Conservation (phyloP, 768 basidiomycete species). For the Gymnopilus junonius region DNA sequence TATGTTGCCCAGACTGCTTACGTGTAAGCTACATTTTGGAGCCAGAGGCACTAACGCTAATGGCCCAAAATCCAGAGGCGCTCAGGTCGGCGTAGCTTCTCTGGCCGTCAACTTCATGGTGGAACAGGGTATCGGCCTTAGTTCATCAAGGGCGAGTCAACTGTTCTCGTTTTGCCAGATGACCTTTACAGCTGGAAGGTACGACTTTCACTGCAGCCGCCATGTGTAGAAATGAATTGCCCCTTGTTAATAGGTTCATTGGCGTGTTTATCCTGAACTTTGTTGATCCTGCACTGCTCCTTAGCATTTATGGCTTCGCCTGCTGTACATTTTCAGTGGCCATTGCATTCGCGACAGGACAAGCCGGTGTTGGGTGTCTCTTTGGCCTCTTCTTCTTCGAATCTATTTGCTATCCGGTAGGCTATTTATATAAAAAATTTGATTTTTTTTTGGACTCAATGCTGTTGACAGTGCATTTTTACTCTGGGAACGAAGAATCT, state of each 20-base stretch:
- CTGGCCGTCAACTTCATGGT: constrained; percentile 72
- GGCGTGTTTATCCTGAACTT: constrained; percentile 63
- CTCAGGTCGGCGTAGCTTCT: constrained; percentile 68
- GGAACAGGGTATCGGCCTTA: constrained; percentile 63
- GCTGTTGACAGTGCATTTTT: constrained; percentile 54
- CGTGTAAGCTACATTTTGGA: constrained; percentile 42
- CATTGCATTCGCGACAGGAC: constrained; percentile 53
- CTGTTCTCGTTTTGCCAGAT: constrained; percentile 76
- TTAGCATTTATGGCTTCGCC: constrained; percentile 53
- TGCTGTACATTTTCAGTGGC: constrained; percentile 58
- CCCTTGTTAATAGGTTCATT: constrained; percentile 51
- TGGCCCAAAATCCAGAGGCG: constrained; percentile 39
- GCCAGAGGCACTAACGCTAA: neutral
- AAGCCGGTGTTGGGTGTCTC: constrained; percentile 60
- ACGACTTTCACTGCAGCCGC: constrained; percentile 11
- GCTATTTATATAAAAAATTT: constrained; percentile 26
- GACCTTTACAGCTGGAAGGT: constrained; percentile 68
- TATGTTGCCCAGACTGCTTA: constrained; percentile 75
- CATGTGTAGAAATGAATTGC: neutral
- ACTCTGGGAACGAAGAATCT: constrained; percentile 69
- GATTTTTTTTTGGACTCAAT: neutral
- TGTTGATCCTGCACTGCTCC: constrained; percentile 67
- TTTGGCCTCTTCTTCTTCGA: constrained; percentile 77
- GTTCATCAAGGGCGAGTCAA: constrained; percentile 56
- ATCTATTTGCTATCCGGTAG: constrained; percentile 71